Evolutionary conservation across 257 asterid species (phyloP).

Genomic region (Henckelia pumila): DNA sequence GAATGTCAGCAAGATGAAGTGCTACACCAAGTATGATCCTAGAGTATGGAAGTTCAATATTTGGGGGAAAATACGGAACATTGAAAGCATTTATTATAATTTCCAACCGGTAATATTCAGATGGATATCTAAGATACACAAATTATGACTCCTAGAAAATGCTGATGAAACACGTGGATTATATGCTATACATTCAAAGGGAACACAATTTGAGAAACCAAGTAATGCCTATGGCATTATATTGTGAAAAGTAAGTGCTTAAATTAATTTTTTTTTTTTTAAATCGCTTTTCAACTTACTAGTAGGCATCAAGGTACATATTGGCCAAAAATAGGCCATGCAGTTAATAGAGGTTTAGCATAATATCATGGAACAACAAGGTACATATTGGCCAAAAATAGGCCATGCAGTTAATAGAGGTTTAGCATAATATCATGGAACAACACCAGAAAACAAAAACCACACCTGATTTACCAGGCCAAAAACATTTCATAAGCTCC

Average conservation of each 20-base stretch:
- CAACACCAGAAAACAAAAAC: background rate
- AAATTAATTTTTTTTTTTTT: background rate
- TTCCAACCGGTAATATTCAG: background rate
- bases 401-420: background rate
- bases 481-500: conserved; percentile 86
- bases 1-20: background rate
- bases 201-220: background rate
- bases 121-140: background rate
- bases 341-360: conserved; percentile 7
- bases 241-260: background rate
- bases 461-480: conserved; percentile 84
- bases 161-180: background rate
- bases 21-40: background rate
- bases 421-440: background rate
- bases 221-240: background rate
- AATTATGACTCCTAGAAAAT: background rate
- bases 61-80: background rate
- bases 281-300: too few species aligned
- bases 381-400: background rate
- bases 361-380: background rate
- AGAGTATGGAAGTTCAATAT: background rate
- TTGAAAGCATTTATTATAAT: background rate
- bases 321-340: background rate
- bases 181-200: background rate
- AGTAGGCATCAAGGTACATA: background rate